Conservation (phyloP, 2,329 filamentous ascomycete genomes). For the Colletotrichum sidae region DNA sequence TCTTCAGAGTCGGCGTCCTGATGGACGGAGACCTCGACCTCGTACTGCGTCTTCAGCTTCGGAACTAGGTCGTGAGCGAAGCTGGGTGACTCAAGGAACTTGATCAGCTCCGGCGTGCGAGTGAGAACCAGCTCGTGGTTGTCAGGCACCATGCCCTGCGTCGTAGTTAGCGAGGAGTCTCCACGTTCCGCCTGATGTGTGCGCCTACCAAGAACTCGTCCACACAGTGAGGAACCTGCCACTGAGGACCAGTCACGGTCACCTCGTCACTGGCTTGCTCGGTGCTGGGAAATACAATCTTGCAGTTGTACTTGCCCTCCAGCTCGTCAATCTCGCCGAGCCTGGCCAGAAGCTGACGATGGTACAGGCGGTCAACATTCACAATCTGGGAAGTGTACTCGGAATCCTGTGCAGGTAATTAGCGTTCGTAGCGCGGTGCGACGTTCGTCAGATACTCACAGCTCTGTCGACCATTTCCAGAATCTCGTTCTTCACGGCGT, state of each 20-base stretch:
- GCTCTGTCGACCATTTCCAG: conserved; percentile 99
- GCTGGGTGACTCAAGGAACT: conserved; percentile 83
- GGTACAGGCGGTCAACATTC: conserved; percentile 93
- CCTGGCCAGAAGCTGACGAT: conserved; percentile 90
- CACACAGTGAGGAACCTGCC: conserved; percentile 96
- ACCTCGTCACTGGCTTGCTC: conserved; percentile 97
- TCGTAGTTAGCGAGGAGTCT: conserved; percentile 12
- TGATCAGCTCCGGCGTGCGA: conserved; percentile 79
- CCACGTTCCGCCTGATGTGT: conserved; percentile 38
- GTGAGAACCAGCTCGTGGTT: conserved; percentile 91
- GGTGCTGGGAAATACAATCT: conserved; percentile 97
- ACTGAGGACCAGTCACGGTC: conserved; percentile 94
- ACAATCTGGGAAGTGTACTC: conserved; percentile 97
- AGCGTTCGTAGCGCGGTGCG: not conserved
- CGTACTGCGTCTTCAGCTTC: conserved; percentile 91
- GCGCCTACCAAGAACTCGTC: conserved; percentile 85
- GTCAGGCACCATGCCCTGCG: conserved; percentile 93
- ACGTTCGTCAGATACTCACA: conserved; percentile 58
- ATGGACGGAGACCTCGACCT: conserved; percentile 85
- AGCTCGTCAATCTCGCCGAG: conserved; percentile 91
- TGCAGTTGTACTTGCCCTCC: conserved; percentile 99
- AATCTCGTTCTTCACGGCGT: conserved; percentile 98
- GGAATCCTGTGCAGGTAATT: conserved; percentile 72
- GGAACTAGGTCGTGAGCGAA: conserved; percentile 84
- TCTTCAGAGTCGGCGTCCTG: conserved; percentile 70